A percentile compares a stretch with the other conserved stretches of the same genome.
These are phyloP conservation scores for Acer campestre DNA, from an alignment of 345 rosid genomes.

Conservation along the genomic window DNA sequence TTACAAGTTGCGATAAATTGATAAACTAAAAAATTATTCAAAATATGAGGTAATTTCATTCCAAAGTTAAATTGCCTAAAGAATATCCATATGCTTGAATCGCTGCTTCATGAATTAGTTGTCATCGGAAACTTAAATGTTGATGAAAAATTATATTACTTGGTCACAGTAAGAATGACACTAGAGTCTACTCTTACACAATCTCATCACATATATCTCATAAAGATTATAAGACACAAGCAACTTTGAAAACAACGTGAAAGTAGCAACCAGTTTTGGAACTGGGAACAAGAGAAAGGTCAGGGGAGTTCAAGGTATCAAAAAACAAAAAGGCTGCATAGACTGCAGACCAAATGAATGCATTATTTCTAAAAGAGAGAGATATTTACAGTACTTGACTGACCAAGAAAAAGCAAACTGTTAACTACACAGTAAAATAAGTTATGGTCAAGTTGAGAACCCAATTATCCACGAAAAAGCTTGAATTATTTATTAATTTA, in stretches of 20 bases:
- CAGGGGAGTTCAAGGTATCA: neutral
- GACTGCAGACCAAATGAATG: neutral
- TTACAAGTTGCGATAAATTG: neutral
- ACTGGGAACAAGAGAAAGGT: too few relatives aligned
- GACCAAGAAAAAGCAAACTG: neutral
- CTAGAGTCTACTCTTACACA: neutral
- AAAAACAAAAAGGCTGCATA: too few relatives aligned
- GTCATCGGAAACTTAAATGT: neutral
- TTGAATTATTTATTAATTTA: neutral
- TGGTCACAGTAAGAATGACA: neutral
- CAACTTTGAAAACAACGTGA: neutral
- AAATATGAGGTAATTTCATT: neutral
- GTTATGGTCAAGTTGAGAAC: neutral
- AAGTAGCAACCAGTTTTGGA: neutral
- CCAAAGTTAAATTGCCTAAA: neutral
- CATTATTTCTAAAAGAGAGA: neutral
- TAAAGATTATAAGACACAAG: neutral
- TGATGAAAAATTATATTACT: neutral
- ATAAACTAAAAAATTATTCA: slow-evolving; percentile 1
- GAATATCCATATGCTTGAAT: neutral
- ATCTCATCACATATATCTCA: neutral
- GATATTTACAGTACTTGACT: neutral
- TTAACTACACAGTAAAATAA: neutral
- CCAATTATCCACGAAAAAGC: neutral
- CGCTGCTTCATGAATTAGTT: neutral